Percentiles rank a stretch among this genome's conserved stretches.
These are phyloP conservation scores for Fusarium dlaminii DNA, from an alignment of 2,329 filamentous ascomycete species.

Conservation along the genomic window DNA sequence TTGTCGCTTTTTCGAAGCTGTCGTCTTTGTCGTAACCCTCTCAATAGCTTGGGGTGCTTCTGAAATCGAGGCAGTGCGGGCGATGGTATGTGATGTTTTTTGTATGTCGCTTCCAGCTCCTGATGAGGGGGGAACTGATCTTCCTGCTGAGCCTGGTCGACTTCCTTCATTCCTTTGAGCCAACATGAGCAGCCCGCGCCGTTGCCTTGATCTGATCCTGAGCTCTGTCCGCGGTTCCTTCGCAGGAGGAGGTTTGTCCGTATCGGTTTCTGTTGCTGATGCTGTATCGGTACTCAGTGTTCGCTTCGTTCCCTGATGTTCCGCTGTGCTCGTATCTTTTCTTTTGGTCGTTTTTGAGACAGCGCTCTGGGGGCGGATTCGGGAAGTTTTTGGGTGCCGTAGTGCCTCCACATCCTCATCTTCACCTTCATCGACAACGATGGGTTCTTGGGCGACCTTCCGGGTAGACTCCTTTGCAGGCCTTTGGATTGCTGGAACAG, in stretches of 20 bases:
- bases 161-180: slow-evolving; percentile 46
- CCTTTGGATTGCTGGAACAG: not conserved
- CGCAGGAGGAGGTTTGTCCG: not conserved
- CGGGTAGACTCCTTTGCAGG: not conserved
- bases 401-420: not conserved
- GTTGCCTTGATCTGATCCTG: slow-evolving; percentile 57
- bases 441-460: not conserved
- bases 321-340: not conserved
- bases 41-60: not conserved
- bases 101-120: not conserved
- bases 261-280: not conserved
- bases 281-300: not conserved
- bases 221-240: slow-evolving; percentile 55
- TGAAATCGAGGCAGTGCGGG: not conserved
- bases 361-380: not conserved
- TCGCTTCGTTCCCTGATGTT: slow-evolving; percentile 7
- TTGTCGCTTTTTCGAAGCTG: not conserved
- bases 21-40: not conserved
- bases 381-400: not conserved
- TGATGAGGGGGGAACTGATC: not conserved
- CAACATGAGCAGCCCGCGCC: slow-evolving; percentile 59
- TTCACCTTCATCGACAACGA: not conserved
- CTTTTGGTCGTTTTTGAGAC: not conserved
- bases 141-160: not conserved
- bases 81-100: not conserved